phyloP scores from a whole-genome alignment of 108 stramenopile species.

The Nitzschia inconspicua region DNA sequence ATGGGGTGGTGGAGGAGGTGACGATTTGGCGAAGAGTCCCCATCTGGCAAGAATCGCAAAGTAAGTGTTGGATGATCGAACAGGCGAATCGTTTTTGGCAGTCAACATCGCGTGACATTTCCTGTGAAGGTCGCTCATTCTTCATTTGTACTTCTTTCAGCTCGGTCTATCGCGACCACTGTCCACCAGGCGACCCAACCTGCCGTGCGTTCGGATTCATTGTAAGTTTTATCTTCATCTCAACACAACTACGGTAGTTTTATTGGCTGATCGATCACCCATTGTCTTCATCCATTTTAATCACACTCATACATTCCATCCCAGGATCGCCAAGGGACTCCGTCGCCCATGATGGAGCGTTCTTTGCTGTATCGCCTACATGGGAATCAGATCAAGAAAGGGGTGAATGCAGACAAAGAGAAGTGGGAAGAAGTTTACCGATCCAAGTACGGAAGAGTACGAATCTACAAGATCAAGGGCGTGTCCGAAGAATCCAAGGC shows the following conservation, averaged over 20 bases:
- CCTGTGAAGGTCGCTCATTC: too few relatives aligned
- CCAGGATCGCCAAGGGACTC: slow-evolving; percentile 84
- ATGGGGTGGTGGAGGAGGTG: slow-evolving; percentile 94
- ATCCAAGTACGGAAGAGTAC: slow-evolving; percentile 96
- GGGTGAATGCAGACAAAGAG: slow-evolving; percentile 66
- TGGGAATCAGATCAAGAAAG: slow-evolving; percentile 71
- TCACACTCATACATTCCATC: slow-evolving; percentile 1
- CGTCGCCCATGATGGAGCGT: slow-evolving; percentile 88
- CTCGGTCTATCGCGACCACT: slow-evolving; percentile 95
- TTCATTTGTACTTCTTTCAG: too few relatives aligned
- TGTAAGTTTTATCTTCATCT: slow-evolving; percentile 26
- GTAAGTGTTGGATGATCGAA: too few relatives aligned
- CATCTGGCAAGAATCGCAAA: slow-evolving; percentile 97
- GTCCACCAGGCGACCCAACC: slow-evolving; percentile 87
- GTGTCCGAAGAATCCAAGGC: slow-evolving; percentile 76
- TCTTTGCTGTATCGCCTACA: slow-evolving; percentile 92
- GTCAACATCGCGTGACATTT: too few relatives aligned
- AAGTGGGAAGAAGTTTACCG: slow-evolving; percentile 88
- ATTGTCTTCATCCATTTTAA: not conserved
- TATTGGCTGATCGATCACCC: not conserved
- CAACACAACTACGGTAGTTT: not conserved
- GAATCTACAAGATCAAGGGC: slow-evolving; percentile 91
- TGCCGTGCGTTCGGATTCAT: slow-evolving; percentile 87
- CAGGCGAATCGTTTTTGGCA: too few relatives aligned
- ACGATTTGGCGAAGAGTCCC: slow-evolving; percentile 96